phyloP scores from a whole-genome alignment of 192 early-diverging fungal species.

The Dissophora globulifera region DNA sequence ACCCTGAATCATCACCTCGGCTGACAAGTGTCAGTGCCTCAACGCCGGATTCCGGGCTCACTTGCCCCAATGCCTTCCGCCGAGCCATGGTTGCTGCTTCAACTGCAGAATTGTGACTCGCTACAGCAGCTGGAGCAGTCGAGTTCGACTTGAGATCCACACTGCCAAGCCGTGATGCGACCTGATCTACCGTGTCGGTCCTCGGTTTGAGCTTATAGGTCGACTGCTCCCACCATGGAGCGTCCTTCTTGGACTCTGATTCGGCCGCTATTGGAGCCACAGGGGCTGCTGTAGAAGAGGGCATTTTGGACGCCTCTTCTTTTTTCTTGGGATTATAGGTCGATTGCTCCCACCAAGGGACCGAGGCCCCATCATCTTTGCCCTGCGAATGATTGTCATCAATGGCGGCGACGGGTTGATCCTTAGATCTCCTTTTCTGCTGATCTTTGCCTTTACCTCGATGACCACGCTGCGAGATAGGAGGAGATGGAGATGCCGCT shows the following conservation, averaged over 20 bases:
- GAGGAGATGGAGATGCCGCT: background rate
- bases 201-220: constrained; percentile 41
- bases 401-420: background rate
- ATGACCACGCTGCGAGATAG: constrained; percentile 13
- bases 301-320: too few species aligned
- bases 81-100: constrained; percentile 17
- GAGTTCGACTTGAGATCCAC: background rate
- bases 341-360: constrained; percentile 48
- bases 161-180: background rate
- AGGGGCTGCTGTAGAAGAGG: background rate
- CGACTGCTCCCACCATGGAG: constrained; percentile 52
- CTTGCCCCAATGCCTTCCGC: constrained; percentile 22
- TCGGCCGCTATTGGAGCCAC: background rate
- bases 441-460: constrained; percentile 45
- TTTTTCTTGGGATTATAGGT: constrained; percentile 35
- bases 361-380: constrained; percentile 6
- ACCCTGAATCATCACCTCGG: constrained; percentile 47
- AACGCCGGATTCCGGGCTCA: constrained; percentile 10
- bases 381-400: background rate
- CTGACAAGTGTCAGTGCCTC: constrained; percentile 42
- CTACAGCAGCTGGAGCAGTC: background rate
- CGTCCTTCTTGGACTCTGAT: background rate
- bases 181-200: background rate
- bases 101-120: background rate
- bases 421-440: constrained; percentile 28